phyloP scores from a whole-genome alignment of 2,329 filamentous ascomycete species.

The Nigrograna mackinnonii region DNA sequence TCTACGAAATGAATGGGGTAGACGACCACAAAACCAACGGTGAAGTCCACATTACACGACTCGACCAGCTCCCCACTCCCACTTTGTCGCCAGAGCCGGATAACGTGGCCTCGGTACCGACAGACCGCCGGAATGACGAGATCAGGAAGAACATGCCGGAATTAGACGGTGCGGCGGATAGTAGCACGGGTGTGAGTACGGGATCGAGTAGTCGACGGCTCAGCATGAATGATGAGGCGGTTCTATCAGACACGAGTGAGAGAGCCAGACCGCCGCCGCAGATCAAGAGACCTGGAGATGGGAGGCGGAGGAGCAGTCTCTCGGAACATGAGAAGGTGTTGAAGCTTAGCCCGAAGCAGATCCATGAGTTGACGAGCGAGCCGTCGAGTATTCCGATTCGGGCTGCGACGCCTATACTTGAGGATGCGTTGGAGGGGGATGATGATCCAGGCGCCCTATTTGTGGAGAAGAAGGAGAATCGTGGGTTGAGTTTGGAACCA shows the following conservation, averaged over 20 bases:
- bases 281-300: constrained; percentile 40
- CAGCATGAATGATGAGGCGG: constrained; percentile 32
- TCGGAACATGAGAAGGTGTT: constrained; percentile 46
- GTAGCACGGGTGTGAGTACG: constrained; percentile 8
- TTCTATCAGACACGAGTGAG: constrained; percentile 36
- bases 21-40: constrained; percentile 5
- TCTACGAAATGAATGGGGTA: constrained; percentile 16
- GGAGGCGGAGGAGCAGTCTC: constrained; percentile 36
- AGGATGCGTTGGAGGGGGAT: constrained; percentile 32
- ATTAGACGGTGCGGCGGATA: constrained; percentile 1
- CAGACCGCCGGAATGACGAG: not conserved
- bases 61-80: constrained; percentile 19
- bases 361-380: constrained; percentile 58
- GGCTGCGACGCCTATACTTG: constrained; percentile 41
- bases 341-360: constrained; percentile 58
- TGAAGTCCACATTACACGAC: constrained; percentile 5
- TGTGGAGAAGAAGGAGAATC: constrained; percentile 16
- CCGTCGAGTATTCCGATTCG: constrained; percentile 58
- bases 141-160: not conserved
- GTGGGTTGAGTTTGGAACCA: constrained; percentile 24
- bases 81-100: constrained; percentile 9
- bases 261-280: constrained; percentile 21
- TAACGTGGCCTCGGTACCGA: constrained; percentile 3
- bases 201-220: constrained; percentile 19
- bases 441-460: constrained; percentile 14